Percentiles rank a stretch among this genome's conserved stretches.
phyloP scores from a whole-genome alignment of 2,329 filamentous ascomycete genomes.

The Botrytis fabae region DNA sequence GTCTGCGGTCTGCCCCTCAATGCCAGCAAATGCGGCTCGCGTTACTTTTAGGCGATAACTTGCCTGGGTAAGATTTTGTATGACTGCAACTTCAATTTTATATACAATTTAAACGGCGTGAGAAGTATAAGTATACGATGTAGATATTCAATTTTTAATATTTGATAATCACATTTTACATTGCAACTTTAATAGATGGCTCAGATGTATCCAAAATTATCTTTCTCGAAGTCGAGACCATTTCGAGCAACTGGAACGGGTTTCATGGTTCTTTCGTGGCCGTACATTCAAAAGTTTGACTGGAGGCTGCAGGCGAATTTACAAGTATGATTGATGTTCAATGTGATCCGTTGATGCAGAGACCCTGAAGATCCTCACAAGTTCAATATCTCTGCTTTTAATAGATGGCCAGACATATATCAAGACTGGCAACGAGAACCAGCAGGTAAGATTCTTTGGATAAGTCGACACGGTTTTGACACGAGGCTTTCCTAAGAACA shows the following conservation, averaged over 20 bases:
- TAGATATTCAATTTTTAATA: background rate
- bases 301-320: background rate
- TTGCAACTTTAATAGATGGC: background rate
- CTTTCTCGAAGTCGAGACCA: background rate
- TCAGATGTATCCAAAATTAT: background rate
- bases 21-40: constrained; percentile 20
- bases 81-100: background rate
- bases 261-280: background rate
- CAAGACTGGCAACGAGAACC: background rate
- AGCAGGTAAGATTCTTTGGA: background rate
- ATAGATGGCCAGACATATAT: background rate
- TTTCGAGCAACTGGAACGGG: no score
- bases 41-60: constrained; percentile 1
- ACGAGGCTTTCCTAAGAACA: background rate
- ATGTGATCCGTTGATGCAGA: no score
- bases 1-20: constrained; percentile 22
- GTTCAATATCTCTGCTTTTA: background rate
- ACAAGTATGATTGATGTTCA: background rate
- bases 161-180: background rate
- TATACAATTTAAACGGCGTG: background rate
- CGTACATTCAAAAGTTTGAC: background rate
- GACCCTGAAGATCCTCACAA: no score
- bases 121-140: background rate
- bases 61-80: background rate
- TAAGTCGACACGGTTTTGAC: background rate